Evolutionary conservation across 352 stramenopile species (phyloP).

Genomic region (Phytophthora syringae): DNA sequence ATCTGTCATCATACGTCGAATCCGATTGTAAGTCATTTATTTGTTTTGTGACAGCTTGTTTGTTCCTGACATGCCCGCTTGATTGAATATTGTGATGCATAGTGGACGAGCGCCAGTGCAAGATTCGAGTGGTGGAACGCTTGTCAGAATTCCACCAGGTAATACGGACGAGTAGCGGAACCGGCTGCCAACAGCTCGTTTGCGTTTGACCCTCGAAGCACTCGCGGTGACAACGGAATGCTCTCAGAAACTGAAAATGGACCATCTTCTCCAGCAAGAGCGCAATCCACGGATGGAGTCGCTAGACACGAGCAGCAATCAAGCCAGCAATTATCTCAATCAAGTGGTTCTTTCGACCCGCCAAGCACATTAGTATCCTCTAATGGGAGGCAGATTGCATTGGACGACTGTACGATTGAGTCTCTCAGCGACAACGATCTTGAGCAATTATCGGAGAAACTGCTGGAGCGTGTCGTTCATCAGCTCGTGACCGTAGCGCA

Average conservation of each 20-base stretch:
- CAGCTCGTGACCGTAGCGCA: slow-evolving; percentile 83
- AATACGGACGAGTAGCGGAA: slow-evolving; percentile 61
- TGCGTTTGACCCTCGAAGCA: slow-evolving; percentile 1
- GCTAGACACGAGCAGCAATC: slow-evolving; percentile 16
- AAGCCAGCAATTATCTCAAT: slow-evolving; percentile 6
- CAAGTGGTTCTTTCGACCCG: slow-evolving; percentile 2
- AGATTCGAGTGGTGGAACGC: slow-evolving; percentile 87
- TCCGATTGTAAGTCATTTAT: slow-evolving; percentile 56
- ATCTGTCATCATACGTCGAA: slow-evolving; percentile 73
- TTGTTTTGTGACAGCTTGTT: neutral
- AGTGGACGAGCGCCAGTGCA: slow-evolving; percentile 90
- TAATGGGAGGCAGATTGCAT: slow-evolving; percentile 24
- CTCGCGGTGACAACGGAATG: slow-evolving; percentile 9
- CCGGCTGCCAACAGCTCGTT: slow-evolving; percentile 11
- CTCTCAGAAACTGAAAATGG: slow-evolving; percentile 6
- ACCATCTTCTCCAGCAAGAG: slow-evolving; percentile 1
- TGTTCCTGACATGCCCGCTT: neutral
- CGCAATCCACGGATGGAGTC: slow-evolving; percentile 1
- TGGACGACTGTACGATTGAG: slow-evolving; percentile 83
- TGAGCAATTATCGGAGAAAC: slow-evolving; percentile 76
- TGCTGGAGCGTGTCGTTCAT: slow-evolving; percentile 85
- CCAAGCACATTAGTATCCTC: slow-evolving; percentile 11
- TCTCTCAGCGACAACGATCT: slow-evolving; percentile 80
- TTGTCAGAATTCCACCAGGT: slow-evolving; percentile 84
- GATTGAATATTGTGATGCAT: slow-evolving; percentile 11